Evolutionary conservation across 2,329 filamentous ascomycete genomes (phyloP).

Genomic region (Escovopsis weberi): DNA sequence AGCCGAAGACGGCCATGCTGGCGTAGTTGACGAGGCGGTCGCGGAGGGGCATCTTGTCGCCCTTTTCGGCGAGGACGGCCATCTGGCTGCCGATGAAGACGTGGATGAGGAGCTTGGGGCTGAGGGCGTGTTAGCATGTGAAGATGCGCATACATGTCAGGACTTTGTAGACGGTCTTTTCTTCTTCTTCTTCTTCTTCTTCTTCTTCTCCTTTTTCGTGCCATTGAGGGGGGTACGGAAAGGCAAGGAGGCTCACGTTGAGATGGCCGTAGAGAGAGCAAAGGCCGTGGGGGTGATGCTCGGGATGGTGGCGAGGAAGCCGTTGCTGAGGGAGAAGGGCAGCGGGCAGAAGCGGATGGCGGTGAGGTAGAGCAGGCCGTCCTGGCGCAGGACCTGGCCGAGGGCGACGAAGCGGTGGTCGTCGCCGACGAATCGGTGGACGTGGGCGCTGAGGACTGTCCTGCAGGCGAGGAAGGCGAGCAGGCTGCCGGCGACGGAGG

Average conservation of each 20-base stretch:
- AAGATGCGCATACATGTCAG: background rate
- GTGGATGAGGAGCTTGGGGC: conserved; percentile 79
- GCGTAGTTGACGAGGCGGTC: conserved; percentile 75
- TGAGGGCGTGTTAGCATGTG: conserved; percentile 11
- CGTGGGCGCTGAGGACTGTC: conserved; percentile 63
- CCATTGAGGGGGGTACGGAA: background rate
- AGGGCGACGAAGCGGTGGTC: conserved; percentile 85
- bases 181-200: too few species aligned
- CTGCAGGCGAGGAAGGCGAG: conserved; percentile 69
- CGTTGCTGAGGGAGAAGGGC: conserved; percentile 87
- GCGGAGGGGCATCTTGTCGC: conserved; percentile 64
- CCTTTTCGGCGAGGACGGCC: conserved; percentile 67
- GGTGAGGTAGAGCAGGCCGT: conserved; percentile 75
- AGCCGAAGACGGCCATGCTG: conserved; percentile 57
- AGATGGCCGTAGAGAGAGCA: conserved; percentile 65
- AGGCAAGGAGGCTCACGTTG: conserved; percentile 31
- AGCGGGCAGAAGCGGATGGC: conserved; percentile 89
- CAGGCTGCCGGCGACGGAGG: conserved; percentile 64
- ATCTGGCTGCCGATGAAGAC: conserved; percentile 83
- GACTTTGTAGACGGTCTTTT: background rate
- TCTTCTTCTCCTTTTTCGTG: too few species aligned
- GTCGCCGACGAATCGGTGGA: conserved; percentile 62
- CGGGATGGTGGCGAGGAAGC: conserved; percentile 84
- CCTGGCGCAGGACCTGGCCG: conserved; percentile 73
- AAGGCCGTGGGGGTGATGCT: conserved; percentile 67